Evolutionary conservation across 257 asterid genomes (phyloP).

Genomic region (Solanum clarkiae): DNA sequence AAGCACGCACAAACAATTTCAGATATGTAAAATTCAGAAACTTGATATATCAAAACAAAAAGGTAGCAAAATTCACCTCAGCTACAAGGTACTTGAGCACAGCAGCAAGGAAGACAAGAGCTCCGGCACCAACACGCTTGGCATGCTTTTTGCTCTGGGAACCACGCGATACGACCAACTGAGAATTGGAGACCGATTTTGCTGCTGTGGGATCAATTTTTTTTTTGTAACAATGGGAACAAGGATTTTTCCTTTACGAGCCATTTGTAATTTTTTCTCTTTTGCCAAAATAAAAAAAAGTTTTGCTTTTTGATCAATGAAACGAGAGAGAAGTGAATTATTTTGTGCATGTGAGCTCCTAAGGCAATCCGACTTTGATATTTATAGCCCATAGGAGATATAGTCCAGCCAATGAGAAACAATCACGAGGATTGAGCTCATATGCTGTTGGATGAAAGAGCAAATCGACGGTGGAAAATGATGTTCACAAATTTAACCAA

Average conservation of each 20-base stretch:
- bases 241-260: neutral
- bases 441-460: constrained; percentile 21
- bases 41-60: too few species aligned
- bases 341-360: neutral
- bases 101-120: too few species aligned
- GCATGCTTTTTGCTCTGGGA: too few species aligned
- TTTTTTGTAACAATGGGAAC: too few species aligned
- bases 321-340: neutral
- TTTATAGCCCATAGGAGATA: neutral
- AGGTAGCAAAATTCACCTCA: too few species aligned
- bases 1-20: neutral
- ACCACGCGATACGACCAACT: too few species aligned
- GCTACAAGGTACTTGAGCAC: too few species aligned
- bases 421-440: constrained; percentile 15
- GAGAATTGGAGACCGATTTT: too few species aligned
- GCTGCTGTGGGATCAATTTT: too few species aligned
- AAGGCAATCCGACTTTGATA: neutral
- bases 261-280: neutral
- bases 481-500: neutral
- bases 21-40: too few species aligned
- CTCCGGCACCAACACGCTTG: too few species aligned
- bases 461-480: constrained; percentile 12
- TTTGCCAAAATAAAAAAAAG: neutral
- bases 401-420: neutral
- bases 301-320: neutral